Evolutionary conservation across 2,329 filamentous ascomycete species (phyloP).

Genomic region (Fusarium sp.): DNA sequence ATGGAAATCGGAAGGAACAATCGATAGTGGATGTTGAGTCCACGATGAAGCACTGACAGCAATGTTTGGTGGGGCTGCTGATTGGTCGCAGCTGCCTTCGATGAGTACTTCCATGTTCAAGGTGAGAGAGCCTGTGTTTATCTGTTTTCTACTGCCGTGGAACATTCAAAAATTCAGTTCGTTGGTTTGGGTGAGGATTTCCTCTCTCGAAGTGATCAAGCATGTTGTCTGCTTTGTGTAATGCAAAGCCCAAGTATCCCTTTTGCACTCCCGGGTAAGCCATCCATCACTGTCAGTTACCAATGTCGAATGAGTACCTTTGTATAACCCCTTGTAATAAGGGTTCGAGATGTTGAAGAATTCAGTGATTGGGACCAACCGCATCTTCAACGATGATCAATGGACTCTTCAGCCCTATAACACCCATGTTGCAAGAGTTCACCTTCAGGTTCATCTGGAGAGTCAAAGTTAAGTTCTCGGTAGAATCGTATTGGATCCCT

Average conservation of each 20-base stretch:
- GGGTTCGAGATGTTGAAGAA: neutral
- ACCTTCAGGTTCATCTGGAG: neutral
- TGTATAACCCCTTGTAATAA: neutral
- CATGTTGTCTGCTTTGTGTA: neutral
- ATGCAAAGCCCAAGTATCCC: neutral
- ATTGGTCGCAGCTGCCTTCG: constrained; percentile 12
- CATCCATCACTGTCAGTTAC: neutral
- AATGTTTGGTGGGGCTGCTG: constrained; percentile 12
- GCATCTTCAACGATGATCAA: neutral
- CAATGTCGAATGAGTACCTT: neutral
- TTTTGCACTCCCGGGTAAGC: neutral
- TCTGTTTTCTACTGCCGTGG: neutral
- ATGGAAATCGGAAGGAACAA: neutral
- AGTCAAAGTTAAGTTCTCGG: neutral
- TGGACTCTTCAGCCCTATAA: neutral
- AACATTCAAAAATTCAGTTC: neutral
- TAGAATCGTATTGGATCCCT: neutral
- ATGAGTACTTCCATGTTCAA: neutral
- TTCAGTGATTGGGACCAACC: neutral
- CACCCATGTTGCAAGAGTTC: neutral
- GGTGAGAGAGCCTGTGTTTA: neutral
- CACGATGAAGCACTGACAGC: constrained; percentile 6
- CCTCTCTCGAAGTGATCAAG: neutral
- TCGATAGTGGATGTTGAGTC: neutral
- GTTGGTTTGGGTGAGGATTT: neutral